phyloP scores from a whole-genome alignment of 208 protist genomes.

The Leishmania guyanensis region DNA sequence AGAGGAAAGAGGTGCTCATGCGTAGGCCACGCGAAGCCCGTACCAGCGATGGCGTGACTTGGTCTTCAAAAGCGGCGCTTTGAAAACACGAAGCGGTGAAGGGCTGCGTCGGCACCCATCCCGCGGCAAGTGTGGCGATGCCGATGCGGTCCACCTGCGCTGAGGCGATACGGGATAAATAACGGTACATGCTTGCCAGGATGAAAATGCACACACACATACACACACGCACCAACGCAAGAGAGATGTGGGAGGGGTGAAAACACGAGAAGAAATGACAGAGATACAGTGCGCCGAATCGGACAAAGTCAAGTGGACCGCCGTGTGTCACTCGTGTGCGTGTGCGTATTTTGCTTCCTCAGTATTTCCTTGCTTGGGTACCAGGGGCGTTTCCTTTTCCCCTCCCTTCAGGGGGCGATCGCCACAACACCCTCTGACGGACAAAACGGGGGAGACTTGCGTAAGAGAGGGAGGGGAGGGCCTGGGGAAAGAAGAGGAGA shows the following conservation, averaged over 20 bases:
- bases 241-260: not conserved
- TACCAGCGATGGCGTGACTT: not conserved
- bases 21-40: not conserved
- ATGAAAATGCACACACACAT: not conserved
- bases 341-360: not conserved
- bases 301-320: not conserved
- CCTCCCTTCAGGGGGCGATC: not conserved
- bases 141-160: not conserved
- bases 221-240: not conserved
- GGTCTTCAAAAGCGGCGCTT: not conserved
- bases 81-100: not conserved
- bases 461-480: not conserved
- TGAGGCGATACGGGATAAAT: not conserved
- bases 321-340: not conserved
- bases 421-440: not conserved
- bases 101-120: not conserved
- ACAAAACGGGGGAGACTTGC: not conserved
- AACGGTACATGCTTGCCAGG: not conserved
- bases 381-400: not conserved
- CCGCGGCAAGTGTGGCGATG: not conserved
- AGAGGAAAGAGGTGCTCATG: not conserved
- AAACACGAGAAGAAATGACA: not conserved
- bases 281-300: not conserved
- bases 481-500: not conserved
- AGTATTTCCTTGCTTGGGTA: not conserved